phyloP scores from a whole-genome alignment of 2,329 filamentous ascomycete genomes.

The Neophaeococcomyces aloes region DNA sequence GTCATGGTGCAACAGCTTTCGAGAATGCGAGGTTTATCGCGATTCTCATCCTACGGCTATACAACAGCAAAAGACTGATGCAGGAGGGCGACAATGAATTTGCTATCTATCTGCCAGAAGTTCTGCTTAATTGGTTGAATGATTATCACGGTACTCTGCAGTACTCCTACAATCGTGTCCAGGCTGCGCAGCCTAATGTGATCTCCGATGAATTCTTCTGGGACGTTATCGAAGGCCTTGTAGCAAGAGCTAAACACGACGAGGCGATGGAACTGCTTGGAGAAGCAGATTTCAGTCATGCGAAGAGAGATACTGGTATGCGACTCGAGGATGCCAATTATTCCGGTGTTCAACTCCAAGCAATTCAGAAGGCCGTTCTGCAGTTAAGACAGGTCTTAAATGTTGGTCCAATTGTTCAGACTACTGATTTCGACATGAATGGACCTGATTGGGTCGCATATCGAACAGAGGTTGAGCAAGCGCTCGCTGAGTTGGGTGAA shows the following conservation, averaged over 20 bases:
- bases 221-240: constrained; percentile 65
- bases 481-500: constrained; percentile 59
- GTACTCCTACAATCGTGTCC: constrained; percentile 55
- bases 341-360: constrained; percentile 62
- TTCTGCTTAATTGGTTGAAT: constrained; percentile 75
- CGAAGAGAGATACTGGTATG: constrained; percentile 54
- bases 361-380: constrained; percentile 61
- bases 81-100: constrained; percentile 7
- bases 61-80: constrained; percentile 43
- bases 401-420: constrained; percentile 56
- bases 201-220: constrained; percentile 71
- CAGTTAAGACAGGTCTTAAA: constrained; percentile 60
- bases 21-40: constrained; percentile 72
- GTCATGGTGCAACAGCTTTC: constrained; percentile 50
- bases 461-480: constrained; percentile 60
- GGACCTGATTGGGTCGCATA: constrained; percentile 76
- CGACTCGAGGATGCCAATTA: constrained; percentile 58
- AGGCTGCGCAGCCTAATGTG: constrained; percentile 57
- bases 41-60: constrained; percentile 64
- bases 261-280: constrained; percentile 59
- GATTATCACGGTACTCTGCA: constrained; percentile 62
- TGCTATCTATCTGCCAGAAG: constrained; percentile 48
- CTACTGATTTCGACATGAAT: constrained; percentile 68
- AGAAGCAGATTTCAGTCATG: constrained; percentile 67
- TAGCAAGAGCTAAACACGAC: constrained; percentile 63